Evolutionary conservation across 768 basidiomycete genomes (phyloP).

Genomic region (Podaxis sp.): DNA sequence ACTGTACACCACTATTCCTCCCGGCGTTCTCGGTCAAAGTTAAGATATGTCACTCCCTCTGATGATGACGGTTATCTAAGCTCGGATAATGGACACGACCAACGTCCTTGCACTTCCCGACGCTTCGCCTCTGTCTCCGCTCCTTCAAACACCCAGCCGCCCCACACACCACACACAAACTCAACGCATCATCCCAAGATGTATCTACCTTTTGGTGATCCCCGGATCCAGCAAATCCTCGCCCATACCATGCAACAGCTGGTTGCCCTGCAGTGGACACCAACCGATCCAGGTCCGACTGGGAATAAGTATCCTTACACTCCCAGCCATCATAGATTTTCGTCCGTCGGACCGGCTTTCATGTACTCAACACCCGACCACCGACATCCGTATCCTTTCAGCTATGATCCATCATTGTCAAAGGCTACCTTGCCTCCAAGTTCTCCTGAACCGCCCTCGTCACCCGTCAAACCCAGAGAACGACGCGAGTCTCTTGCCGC

Average conservation of each 20-base stretch:
- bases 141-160: slow-evolving; percentile 21
- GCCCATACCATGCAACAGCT: slow-evolving; percentile 45
- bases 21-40: background rate
- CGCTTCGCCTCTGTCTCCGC: slow-evolving; percentile 21
- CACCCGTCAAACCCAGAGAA: slow-evolving; percentile 30
- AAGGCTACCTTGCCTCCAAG: slow-evolving; percentile 51
- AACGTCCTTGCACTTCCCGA: background rate
- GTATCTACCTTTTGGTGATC: slow-evolving; percentile 36
- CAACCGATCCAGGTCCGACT: slow-evolving; percentile 22
- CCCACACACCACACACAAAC: slow-evolving; percentile 18
- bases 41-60: background rate
- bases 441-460: slow-evolving; percentile 44
- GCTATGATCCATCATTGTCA: slow-evolving; percentile 47
- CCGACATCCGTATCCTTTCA: slow-evolving; percentile 20
- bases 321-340: slow-evolving; percentile 7
- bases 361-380: slow-evolving; percentile 20
- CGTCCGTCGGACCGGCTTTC: slow-evolving; percentile 10
- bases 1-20: background rate
- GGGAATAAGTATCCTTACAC: slow-evolving; percentile 20
- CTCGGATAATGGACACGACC: background rate
- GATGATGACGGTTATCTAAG: background rate
- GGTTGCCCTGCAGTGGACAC: slow-evolving; percentile 33
- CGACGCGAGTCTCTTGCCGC: slow-evolving; percentile 39
- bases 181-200: slow-evolving; percentile 23
- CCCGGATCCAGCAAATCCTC: slow-evolving; percentile 41